Percentiles rank a stretch among this genome's conserved stretches.
Conservation (phyloP, 768 basidiomycete species). For the Pholiota microspora region DNA sequence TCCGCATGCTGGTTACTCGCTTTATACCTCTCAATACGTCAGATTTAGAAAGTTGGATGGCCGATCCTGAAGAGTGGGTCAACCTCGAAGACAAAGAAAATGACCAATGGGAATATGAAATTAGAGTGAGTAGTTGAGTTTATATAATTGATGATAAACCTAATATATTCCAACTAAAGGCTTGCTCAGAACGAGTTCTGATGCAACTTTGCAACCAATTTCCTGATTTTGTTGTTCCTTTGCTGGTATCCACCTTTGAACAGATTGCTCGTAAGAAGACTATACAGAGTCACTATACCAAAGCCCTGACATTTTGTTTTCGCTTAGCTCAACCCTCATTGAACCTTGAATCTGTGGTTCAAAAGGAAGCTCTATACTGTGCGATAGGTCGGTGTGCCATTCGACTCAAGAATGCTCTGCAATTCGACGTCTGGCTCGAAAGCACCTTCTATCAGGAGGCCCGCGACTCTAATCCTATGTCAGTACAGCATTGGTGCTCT, state of each 20-base stretch:
- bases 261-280: conserved; percentile 53
- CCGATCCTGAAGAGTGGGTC: conserved; percentile 94
- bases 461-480: conserved; percentile 59
- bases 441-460: conserved; percentile 60
- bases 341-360: conserved; percentile 60
- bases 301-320: conserved; percentile 1
- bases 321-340: conserved; percentile 41
- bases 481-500: conserved; percentile 13
- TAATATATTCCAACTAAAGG: conserved; percentile 40
- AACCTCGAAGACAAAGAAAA: conserved; percentile 86
- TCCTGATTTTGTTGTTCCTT: conserved; percentile 61
- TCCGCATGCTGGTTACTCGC: conserved; percentile 72
- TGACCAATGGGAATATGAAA: conserved; percentile 91
- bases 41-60: conserved; percentile 83
- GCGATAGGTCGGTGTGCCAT: conserved; percentile 81
- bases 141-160: neutral
- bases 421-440: conserved; percentile 70
- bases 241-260: conserved; percentile 60
- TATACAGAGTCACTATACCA: neutral
- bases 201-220: conserved; percentile 76
- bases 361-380: conserved; percentile 87
- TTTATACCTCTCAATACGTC: conserved; percentile 81
- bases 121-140: conserved; percentile 58
- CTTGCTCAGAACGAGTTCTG: conserved; percentile 91
- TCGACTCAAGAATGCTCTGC: conserved; percentile 58